These are phyloP conservation scores for Mikania micrantha DNA, from an alignment of 129 eudicot genomes.

Conservation along the genomic window DNA sequence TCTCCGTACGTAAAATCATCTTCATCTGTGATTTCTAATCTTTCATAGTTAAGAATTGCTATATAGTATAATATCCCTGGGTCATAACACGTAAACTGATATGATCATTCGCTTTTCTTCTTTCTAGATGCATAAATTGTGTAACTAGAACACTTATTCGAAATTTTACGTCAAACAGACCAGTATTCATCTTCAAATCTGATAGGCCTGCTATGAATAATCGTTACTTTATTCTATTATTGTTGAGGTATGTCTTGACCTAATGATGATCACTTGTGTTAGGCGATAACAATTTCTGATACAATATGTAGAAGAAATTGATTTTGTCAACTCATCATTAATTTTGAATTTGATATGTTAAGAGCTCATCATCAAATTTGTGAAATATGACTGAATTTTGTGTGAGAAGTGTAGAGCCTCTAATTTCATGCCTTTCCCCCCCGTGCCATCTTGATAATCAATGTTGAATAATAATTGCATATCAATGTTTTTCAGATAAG, in stretches of 20 bases:
- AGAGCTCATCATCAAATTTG: not conserved
- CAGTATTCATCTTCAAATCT: not conserved
- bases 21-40: no score
- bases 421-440: not conserved
- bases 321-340: not conserved
- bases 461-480: not conserved
- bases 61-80: no score
- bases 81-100: not conserved
- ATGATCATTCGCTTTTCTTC: no score
- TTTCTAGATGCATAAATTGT: not conserved
- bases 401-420: not conserved
- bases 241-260: not conserved
- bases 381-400: not conserved
- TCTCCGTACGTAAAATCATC: constrained; percentile 53
- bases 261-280: not conserved
- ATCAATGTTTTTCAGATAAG: constrained; percentile 48
- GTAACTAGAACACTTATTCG: not conserved
- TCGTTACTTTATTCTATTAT: no score
- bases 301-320: not conserved
- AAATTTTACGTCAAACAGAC: not conserved
- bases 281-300: not conserved
- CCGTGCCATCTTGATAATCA: not conserved
- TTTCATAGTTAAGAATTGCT: no score
- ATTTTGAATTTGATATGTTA: not conserved
- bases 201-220: not conserved